A percentile compares a stretch with the other conserved stretches of the same genome.
These are phyloP conservation scores for Teunomyces cretensis DNA, from an alignment of 805 yeast genomes.

Conservation along the genomic window DNA sequence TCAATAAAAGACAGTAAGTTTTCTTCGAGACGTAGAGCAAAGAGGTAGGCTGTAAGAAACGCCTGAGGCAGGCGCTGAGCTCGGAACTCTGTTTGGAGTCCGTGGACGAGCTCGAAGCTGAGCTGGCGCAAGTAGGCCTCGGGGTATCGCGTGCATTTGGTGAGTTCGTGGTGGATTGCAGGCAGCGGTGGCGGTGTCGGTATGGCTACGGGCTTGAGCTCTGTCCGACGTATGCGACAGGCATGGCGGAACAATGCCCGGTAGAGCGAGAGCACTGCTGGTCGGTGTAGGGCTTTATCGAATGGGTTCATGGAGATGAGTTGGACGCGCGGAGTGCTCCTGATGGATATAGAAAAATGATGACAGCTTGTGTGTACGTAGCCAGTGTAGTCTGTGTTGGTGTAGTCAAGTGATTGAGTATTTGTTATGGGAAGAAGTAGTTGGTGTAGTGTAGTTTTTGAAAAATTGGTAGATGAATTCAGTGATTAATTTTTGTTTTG, in stretches of 20 bases:
- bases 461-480: too few relatives aligned
- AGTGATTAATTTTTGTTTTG: too few relatives aligned
- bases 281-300: neutral
- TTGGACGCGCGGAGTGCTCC: neutral
- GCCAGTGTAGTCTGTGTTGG: too few relatives aligned
- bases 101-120: conserved; percentile 2
- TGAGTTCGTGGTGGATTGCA: neutral
- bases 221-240: neutral
- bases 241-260: conserved; percentile 2
- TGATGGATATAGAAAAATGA: too few relatives aligned
- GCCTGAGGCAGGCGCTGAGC: neutral
- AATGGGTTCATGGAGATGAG: neutral
- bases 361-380: too few relatives aligned
- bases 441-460: too few relatives aligned
- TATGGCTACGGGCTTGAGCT: neutral
- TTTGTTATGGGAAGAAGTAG: neutral
- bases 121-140: conserved; percentile 2
- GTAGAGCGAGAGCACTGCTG: conserved; percentile 1
- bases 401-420: too few relatives aligned
- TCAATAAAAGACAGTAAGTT: neutral
- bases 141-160: conserved; percentile 1
- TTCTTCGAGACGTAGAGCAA: neutral
- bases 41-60: neutral
- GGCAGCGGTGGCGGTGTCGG: neutral
- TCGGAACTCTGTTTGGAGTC: conserved; percentile 5